phyloP scores from a whole-genome alignment of 345 rosid species.

The Capsella bursapastoris region DNA sequence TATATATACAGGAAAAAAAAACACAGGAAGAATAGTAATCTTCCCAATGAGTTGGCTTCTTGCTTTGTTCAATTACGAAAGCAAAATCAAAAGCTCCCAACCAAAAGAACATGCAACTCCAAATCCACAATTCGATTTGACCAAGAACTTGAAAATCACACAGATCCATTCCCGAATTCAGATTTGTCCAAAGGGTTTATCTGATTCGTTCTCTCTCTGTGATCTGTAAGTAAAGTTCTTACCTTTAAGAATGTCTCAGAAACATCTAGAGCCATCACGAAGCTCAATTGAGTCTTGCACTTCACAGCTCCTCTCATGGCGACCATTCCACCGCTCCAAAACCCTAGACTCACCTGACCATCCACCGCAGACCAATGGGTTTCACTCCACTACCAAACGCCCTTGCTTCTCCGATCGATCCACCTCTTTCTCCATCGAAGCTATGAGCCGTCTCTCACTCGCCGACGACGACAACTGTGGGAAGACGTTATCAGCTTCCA shows the following conservation, averaged over 20 bases:
- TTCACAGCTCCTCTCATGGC: slow-evolving; percentile 86
- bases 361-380: slow-evolving; percentile 38
- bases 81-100: slow-evolving; percentile 17
- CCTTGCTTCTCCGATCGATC: slow-evolving; percentile 96
- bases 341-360: slow-evolving; percentile 51
- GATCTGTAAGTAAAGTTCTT: slow-evolving; percentile 8
- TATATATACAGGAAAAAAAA: too few species aligned
- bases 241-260: slow-evolving; percentile 57
- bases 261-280: slow-evolving; percentile 52
- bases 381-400: slow-evolving; percentile 62
- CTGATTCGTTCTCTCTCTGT: background rate
- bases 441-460: slow-evolving; percentile 76
- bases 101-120: background rate
- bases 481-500: slow-evolving; percentile 37
- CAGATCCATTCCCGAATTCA: slow-evolving; percentile 17
- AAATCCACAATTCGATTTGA: background rate
- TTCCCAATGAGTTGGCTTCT: background rate
- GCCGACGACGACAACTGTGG: slow-evolving; percentile 61
- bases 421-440: slow-evolving; percentile 74
- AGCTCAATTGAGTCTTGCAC: slow-evolving; percentile 80
- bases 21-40: background rate
- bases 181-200: background rate
- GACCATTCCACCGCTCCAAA: slow-evolving; percentile 69
- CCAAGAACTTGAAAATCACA: background rate
- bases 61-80: slow-evolving; percentile 13